Conservation (phyloP, 2,329 filamentous ascomycete species). For the Microsporum audouinii region DNA sequence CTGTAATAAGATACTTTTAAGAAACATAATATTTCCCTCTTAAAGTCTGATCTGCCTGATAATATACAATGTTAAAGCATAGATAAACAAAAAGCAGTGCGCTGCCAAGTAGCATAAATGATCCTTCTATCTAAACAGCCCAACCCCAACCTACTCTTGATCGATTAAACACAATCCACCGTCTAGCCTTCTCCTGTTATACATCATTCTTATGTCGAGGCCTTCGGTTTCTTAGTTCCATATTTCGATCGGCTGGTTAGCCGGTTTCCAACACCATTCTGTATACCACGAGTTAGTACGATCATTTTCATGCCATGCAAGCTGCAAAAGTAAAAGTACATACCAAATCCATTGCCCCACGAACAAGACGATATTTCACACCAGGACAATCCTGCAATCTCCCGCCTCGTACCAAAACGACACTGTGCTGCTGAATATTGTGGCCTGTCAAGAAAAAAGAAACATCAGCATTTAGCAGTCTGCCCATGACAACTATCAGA, state of each 20-base stretch:
- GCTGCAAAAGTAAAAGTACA: constrained; percentile 23
- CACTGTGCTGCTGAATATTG: constrained; percentile 97
- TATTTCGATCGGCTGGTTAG: constrained; percentile 87
- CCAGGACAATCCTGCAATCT: constrained; percentile 94
- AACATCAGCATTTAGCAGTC: not conserved
- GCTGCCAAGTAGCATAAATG: not conserved
- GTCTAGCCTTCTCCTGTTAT: not conserved
- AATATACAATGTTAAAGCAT: not conserved
- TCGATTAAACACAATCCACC: not conserved
- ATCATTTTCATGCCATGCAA: constrained; percentile 12
- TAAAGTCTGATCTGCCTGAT: not conserved
- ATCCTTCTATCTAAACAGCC: not conserved
- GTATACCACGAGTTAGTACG: constrained; percentile 16
- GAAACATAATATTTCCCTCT: not conserved
- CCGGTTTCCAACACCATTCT: constrained; percentile 85
- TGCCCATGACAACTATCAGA: not conserved
- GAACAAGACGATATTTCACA: constrained; percentile 88
- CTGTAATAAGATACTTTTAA: not conserved
- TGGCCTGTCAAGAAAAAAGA: constrained; percentile 46
- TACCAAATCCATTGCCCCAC: constrained; percentile 88
- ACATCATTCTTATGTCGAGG: not conserved
- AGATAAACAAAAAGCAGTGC: not conserved
- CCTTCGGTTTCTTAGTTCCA: constrained; percentile 96
- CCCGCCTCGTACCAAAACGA: constrained; percentile 89
- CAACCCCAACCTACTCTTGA: not conserved